Evolutionary conservation across 2,329 filamentous ascomycete genomes (phyloP), one percentile per base, ranked within the genome.

Genomic region (Ceratocystis cubensis): DNA sequence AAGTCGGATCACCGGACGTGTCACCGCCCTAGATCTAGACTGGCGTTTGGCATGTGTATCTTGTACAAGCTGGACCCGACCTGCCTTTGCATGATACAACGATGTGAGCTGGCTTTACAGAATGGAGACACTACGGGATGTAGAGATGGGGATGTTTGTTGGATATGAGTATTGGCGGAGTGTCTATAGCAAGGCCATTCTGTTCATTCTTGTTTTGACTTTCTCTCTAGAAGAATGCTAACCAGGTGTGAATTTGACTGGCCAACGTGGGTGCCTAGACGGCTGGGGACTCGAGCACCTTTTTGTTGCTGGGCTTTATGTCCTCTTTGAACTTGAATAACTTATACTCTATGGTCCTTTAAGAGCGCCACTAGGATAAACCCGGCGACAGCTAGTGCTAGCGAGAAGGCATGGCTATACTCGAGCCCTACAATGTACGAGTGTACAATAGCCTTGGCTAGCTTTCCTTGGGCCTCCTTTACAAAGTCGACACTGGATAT

Each of bases 341-440:
- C 33, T 64, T 59, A 71, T 30, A 73, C 44, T 53, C 69, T 68
- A 57, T 72, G 69, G 66, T 75, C 71, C 45, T 70, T 70, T 3
- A 75, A 68, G 13, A 75, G 68, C 1, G 72, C 44, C 7, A 72
- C 70, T 5, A 72, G 63, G 3, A 70, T 46, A 37, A 75, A 71
- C 0, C 71, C 74, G 20, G 70, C 25, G 22, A 69, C 56, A 0
- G 74, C 73, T 33, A 71, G 72, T 0, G 71, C 30, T 6, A 76
- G 71, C 7, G 74, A 76, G 5, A 75, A 69, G 0, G 72, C 69
- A 50, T 76, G 75, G 53, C 72, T 75, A 68, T 72, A 75, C 68
- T 73, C 73, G 30, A 76, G 48, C 0, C 75, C 75, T 33, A 74
- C 71, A 1, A 76, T 72, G 65, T 76, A 76, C 2, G 74, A 72